A percentile compares a stretch with the other conserved stretches of the same genome.
Conservation (phyloP, 2,329 filamentous ascomycete genomes). For the Diaporthe longicolla region DNA sequence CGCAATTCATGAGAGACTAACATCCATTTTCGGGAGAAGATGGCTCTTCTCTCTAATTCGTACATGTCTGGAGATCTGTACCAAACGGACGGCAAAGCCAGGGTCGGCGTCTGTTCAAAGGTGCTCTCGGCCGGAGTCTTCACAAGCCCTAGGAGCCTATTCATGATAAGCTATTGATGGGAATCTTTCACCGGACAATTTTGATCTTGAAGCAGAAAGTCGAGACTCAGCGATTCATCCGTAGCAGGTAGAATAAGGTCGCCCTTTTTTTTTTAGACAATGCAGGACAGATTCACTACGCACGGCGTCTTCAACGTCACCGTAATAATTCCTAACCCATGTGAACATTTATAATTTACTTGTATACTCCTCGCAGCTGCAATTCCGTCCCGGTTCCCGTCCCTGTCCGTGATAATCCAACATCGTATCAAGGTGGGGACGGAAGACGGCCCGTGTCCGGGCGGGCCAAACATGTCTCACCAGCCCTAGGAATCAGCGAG, state of each 20-base stretch:
- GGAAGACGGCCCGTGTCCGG: conserved; percentile 8
- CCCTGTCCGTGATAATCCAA: not conserved
- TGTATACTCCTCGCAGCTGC: not conserved
- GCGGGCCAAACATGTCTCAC: not conserved
- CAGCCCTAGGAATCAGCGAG: not conserved
- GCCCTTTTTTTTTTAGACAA: too few species aligned
- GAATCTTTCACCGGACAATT: not conserved
- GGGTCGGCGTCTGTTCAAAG: not conserved
- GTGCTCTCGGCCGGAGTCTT: not conserved
- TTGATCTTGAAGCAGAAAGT: not conserved
- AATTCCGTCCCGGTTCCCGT: not conserved
- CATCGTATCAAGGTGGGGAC: not conserved
- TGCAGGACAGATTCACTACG: not conserved
- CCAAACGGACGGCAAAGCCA: conserved; percentile 48
- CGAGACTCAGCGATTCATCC: too few species aligned
- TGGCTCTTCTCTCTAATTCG: conserved; percentile 59
- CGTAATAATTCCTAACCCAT: not conserved
- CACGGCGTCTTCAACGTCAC: not conserved
- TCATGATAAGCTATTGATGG: not conserved
- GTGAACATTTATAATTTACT: not conserved
- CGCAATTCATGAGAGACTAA: conserved; percentile 52
- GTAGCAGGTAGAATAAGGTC: not conserved
- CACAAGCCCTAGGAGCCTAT: not conserved
- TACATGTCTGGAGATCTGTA: conserved; percentile 58
- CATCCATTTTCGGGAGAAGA: conserved; percentile 58